Base-by-base conservation (phyloP, 129 eudicot genomes). In the Saposhnikovia divaricata region DNA sequence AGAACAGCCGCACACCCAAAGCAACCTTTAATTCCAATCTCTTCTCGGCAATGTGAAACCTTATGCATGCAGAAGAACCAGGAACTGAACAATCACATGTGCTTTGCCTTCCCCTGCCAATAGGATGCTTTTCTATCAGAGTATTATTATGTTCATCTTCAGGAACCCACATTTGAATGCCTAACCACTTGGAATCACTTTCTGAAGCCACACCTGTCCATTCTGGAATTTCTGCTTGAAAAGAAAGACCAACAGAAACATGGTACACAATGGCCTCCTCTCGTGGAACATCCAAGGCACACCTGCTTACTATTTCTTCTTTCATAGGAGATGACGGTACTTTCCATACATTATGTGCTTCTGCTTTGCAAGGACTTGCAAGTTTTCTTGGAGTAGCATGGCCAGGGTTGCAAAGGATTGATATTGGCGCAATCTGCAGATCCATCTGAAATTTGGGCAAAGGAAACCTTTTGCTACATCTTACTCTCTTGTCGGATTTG, bases 161-260 rank as follows among this genome's bases (percentile, higher is more conserved):
- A 37, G 91, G 89, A 55, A 89, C 81, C 93, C 97, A 93, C 81
- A 90, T 82, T 59, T 75, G 82, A 39, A 81, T 86, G 37, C 98
- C 97, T 5, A 93, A 83, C 96, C 97, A 91, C 83, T 91, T 91
- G 69, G 91, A 42, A 82, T 93, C 91, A 39, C 91, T 88, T 71
- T 91, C 88, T 2, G 69, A 83, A 76, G 75, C 38, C 11, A 57
- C 74, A 37, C 90, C 93, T 16, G 90, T 85, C 95, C 95, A 91
- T 78, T 81, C 82, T 3, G 97, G 96, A 80, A 93, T 84, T 48
- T 86, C 86, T 6, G 97, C 97, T 84, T 90, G 95, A 81, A 51
- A 88, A 13, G 12, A 79, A 18, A 87, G 85, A 6, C 93, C 90
- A 53, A 91, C 80, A 16, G 78, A 55, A 66, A 85, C 89, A 23